phyloP scores from a whole-genome alignment of 371 early-diverging fungal genomes.

The Mucor sp. region DNA sequence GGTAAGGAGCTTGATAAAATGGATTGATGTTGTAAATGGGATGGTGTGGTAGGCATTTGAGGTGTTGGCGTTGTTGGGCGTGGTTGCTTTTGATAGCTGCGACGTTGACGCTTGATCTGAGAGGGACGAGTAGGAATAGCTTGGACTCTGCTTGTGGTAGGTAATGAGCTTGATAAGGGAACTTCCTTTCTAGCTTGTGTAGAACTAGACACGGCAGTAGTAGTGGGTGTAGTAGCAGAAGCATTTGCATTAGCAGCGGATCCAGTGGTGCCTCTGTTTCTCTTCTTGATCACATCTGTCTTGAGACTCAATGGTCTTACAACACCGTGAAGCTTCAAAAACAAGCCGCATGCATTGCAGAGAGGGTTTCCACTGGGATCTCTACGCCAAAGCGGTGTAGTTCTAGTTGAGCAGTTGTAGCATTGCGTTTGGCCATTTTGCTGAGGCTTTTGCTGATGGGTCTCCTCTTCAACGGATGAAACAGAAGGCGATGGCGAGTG shows the following conservation, averaged over 20 bases:
- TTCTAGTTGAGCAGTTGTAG: conserved; percentile 24
- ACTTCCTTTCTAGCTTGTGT: neutral
- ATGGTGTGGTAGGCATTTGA: neutral
- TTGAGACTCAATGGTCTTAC: conserved; percentile 35
- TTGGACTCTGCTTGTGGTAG: neutral
- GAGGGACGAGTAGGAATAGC: conserved; percentile 10
- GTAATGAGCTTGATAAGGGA: conserved; percentile 3
- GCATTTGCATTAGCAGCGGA: neutral
- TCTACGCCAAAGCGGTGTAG: conserved; percentile 33
- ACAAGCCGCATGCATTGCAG: conserved; percentile 38
- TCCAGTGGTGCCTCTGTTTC: conserved; percentile 22
- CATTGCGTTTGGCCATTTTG: conserved; percentile 12
- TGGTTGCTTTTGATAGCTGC: conserved; percentile 1
- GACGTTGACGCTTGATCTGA: conserved; percentile 19
- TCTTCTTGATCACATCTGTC: conserved; percentile 35
- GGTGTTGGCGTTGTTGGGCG: neutral
- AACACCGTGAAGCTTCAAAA: conserved; percentile 35
- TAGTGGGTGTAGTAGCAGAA: neutral
- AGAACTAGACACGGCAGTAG: neutral
- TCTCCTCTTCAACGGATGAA: conserved; percentile 11
- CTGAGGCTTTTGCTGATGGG: neutral
- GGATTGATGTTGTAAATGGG: neutral
- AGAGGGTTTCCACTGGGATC: conserved; percentile 28
- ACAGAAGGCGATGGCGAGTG: conserved; percentile 6
- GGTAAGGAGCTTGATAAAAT: neutral